These are phyloP conservation scores for Epichloe scottii DNA, from an alignment of 2,329 filamentous ascomycete genomes.

Conservation along the genomic window DNA sequence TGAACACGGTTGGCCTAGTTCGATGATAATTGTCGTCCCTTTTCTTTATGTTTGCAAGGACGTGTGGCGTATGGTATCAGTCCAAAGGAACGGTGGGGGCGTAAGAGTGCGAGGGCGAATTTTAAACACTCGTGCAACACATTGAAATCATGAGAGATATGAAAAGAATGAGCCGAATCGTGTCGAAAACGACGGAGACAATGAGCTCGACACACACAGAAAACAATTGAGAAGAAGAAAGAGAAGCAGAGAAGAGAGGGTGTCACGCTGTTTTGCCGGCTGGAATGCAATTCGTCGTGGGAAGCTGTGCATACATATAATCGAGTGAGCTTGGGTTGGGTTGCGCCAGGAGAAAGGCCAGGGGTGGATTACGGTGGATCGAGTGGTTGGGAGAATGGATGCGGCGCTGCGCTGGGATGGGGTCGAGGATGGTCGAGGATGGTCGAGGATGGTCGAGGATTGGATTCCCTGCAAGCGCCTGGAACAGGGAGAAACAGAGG, in stretches of 20 bases:
- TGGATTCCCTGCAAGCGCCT: not conserved
- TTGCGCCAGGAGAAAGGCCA: not conserved
- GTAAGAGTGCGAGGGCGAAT: not conserved
- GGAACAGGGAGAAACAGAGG: not conserved
- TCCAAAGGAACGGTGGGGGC: not conserved
- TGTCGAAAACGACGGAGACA: slow-evolving; percentile 1
- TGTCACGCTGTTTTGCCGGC: slow-evolving; percentile 7
- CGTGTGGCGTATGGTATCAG: not conserved
- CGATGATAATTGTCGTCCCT: not conserved
- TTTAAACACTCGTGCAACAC: not conserved
- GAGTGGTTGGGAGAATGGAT: not conserved
- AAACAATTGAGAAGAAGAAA: slow-evolving; percentile 1
- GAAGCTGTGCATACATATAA: not conserved
- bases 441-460: not conserved
- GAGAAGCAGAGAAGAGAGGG: not conserved
- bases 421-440: not conserved
- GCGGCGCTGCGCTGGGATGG: not conserved
- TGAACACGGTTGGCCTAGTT: not conserved
- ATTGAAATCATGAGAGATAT: not conserved
- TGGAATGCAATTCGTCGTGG: slow-evolving; percentile 2
- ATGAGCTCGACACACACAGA: not conserved
- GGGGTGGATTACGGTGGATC: not conserved
- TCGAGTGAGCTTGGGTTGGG: not conserved
- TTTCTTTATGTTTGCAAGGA: slow-evolving; percentile 9
- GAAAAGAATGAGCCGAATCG: not conserved